Evolutionary conservation across 2,329 filamentous ascomycete species (phyloP), one percentile per base, ranked within the genome.

Genomic region (Hypoxylon sp.): DNA sequence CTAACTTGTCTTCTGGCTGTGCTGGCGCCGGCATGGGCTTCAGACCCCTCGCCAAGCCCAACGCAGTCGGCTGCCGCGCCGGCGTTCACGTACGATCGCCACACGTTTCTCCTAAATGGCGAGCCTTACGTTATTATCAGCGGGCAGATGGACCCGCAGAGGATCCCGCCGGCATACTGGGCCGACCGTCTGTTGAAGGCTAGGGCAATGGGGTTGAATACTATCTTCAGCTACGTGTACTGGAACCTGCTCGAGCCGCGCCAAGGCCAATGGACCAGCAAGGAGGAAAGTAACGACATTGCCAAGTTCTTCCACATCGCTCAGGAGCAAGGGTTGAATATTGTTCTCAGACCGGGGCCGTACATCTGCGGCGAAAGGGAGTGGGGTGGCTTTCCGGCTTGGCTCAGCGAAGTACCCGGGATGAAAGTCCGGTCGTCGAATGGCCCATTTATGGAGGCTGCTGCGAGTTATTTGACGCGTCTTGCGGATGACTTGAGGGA

Each of bases 91-190:
- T 83, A 82, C 62, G 79, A 83, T 62, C 74, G 73, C 21, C 74
- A 71, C 8, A 74, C 78, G 1, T 83, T 84, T 71, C 77, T 81
- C 31, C 74, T 84, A 48, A 73, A 82, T 74, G 82, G 79, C 4
- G 71, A 79, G 50, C 77, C 78, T 6, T 80, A 77, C 64, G 75
- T 80, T 37, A 83, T 85, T 51, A 81, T 85, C 61, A 83, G 83
- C 1, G 83, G 83, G 1, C 82, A 85, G 72, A 85, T 85, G 79
- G 83, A 85, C 62, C 83, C 83, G 0, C 84, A 86, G 67, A 80
- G 84, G 11, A 82, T 86, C 39, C 84, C 83, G 0, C 77, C 76
- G 3, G 71, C 78, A 29, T 84, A 84, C 72, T 86, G 84, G 84
- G 73, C 77, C 15, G 80, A 86, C 48, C 79, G 84, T 8, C 73